Conservation (phyloP, 2,329 filamentous ascomycete genomes). For the Calonectria pseudoreteaudii region DNA sequence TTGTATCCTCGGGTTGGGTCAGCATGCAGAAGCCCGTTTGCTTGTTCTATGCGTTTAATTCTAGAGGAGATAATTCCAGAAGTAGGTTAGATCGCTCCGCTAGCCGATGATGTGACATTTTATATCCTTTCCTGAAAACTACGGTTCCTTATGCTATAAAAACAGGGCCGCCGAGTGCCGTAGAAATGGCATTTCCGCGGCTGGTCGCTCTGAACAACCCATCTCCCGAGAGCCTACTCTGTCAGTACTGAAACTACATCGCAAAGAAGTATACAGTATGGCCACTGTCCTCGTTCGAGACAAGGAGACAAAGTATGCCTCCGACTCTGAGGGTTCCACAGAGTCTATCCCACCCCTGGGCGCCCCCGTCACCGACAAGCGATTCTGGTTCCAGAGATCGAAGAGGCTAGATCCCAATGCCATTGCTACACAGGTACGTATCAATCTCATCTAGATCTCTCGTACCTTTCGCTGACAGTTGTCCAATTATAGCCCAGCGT, state of each 20-base stretch:
- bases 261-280: constrained; percentile 10
- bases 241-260: background rate
- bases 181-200: constrained; percentile 1
- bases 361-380: constrained; percentile 36
- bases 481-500: constrained; percentile 11
- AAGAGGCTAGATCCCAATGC: constrained; percentile 24
- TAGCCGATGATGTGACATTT: constrained; percentile 17
- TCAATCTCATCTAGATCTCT: background rate
- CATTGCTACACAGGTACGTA: constrained; percentile 20
- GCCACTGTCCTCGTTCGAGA: constrained; percentile 14
- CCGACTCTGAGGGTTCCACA: constrained; percentile 5
- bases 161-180: background rate
- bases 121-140: background rate
- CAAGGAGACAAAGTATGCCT: constrained; percentile 13
- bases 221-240: background rate
- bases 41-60: background rate
- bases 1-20: background rate
- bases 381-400: constrained; percentile 49
- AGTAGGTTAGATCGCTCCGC: background rate
- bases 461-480: background rate
- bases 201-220: background rate
- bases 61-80: background rate
- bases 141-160: constrained; percentile 10
- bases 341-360: constrained; percentile 16
- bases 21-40: background rate